These are phyloP conservation scores for Torulaspora microellipsoides DNA, from an alignment of 805 yeast species.

Conservation along the genomic window DNA sequence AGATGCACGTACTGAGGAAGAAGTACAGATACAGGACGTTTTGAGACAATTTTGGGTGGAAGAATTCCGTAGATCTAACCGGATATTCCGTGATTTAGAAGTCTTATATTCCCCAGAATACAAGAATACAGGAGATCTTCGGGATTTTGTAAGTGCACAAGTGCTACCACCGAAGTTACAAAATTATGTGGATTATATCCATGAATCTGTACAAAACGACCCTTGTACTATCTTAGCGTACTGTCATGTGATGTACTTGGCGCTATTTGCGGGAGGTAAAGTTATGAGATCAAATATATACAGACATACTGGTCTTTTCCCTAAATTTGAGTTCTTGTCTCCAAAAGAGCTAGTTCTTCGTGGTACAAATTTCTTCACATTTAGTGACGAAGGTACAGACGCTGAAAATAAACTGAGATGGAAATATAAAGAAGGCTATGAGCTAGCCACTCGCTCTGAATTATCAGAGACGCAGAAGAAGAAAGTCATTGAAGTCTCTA, in stretches of 20 bases:
- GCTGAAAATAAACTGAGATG: slow-evolving; percentile 64
- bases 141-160: slow-evolving; percentile 8
- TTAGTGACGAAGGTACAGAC: slow-evolving; percentile 55
- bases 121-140: slow-evolving; percentile 10
- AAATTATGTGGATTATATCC: slow-evolving; percentile 58
- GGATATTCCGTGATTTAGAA: slow-evolving; percentile 56
- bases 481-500: slow-evolving; percentile 64
- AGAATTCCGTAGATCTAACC: slow-evolving; percentile 57
- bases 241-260: slow-evolving; percentile 80
- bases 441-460: slow-evolving; percentile 66
- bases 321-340: slow-evolving; percentile 62
- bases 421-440: slow-evolving; percentile 69
- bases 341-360: slow-evolving; percentile 54
- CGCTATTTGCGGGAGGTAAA: slow-evolving; percentile 82
- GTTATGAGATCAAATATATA: slow-evolving; percentile 63
- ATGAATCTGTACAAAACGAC: slow-evolving; percentile 47
- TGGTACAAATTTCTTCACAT: slow-evolving; percentile 61
- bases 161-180: slow-evolving; percentile 52
- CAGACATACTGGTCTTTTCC: slow-evolving; percentile 67
- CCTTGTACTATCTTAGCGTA: slow-evolving; percentile 75
- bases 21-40: slow-evolving; percentile 42
- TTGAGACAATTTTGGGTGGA: slow-evolving; percentile 63
- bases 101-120: slow-evolving; percentile 55
- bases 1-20: slow-evolving; percentile 45
- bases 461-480: slow-evolving; percentile 66